Evolutionary conservation across 2,329 filamentous ascomycete species (phyloP).

Genomic region (Aspergillus niger): DNA sequence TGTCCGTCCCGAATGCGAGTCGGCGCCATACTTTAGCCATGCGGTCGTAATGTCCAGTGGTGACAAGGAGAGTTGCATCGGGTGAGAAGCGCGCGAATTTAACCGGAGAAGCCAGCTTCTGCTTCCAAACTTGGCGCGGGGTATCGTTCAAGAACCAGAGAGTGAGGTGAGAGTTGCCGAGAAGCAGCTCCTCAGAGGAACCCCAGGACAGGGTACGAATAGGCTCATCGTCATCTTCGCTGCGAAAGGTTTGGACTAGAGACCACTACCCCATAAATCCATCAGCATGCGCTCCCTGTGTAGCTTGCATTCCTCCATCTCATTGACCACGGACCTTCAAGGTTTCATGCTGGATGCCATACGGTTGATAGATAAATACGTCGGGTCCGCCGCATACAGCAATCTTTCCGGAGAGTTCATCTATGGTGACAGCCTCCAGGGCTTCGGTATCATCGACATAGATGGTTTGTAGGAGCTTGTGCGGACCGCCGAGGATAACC

Average conservation of each 20-base stretch:
- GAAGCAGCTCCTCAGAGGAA: slow-evolving; percentile 76
- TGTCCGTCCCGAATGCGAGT: slow-evolving; percentile 78
- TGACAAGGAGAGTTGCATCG: slow-evolving; percentile 84
- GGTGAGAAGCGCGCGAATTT: slow-evolving; percentile 79
- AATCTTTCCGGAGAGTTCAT: slow-evolving; percentile 82
- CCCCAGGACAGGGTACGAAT: slow-evolving; percentile 80
- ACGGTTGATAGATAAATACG: slow-evolving; percentile 77
- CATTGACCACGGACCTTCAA: slow-evolving; percentile 63
- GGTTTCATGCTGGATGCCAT: slow-evolving; percentile 68
- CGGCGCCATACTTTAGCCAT: slow-evolving; percentile 92
- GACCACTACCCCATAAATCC: slow-evolving; percentile 53
- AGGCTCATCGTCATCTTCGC: slow-evolving; percentile 44
- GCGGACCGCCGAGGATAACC: slow-evolving; percentile 74
- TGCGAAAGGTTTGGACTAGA: slow-evolving; percentile 55
- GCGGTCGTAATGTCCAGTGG: slow-evolving; percentile 73
- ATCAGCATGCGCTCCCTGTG: slow-evolving; percentile 22
- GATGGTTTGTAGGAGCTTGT: slow-evolving; percentile 81
- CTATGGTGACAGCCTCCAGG: slow-evolving; percentile 76
- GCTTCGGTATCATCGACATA: slow-evolving; percentile 74
- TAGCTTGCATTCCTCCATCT: slow-evolving; percentile 2
- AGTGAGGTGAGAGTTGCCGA: slow-evolving; percentile 69
- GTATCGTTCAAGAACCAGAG: slow-evolving; percentile 64
- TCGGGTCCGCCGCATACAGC: slow-evolving; percentile 68
- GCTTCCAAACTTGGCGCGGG: slow-evolving; percentile 67
- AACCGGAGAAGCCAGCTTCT: slow-evolving; percentile 69